Percentiles rank a stretch among this genome's conserved stretches.
Conservation (phyloP, 306 rosid species). For the Prunus armeniaca region DNA sequence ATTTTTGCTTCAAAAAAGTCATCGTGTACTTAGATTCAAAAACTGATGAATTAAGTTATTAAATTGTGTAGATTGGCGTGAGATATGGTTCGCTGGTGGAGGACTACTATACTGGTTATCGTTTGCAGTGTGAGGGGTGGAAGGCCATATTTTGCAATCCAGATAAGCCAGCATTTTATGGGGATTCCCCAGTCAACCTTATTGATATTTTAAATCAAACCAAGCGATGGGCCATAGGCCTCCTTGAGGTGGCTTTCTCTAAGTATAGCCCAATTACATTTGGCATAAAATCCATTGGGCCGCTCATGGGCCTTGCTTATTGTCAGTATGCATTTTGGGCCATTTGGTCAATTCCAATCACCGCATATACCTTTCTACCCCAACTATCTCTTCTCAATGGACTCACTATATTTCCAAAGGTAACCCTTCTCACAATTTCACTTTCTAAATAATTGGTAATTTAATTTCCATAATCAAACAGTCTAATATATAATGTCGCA, state of each 20-base stretch:
- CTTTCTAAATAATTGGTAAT: no score
- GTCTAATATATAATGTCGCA: fast-evolving
- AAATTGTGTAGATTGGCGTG: conserved; percentile 27
- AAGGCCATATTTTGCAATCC: conserved; percentile 36
- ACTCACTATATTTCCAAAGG: conserved; percentile 38
- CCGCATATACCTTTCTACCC: conserved; percentile 36
- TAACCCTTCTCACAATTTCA: background rate
- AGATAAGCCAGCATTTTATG: conserved; percentile 31
- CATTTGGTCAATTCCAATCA: conserved; percentile 29
- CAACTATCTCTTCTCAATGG: conserved; percentile 39
- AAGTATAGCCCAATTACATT: conserved; percentile 28
- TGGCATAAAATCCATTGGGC: conserved; percentile 19
- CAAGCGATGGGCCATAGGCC: conserved; percentile 37
- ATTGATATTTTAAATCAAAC: conserved; percentile 30
- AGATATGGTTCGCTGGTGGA: conserved; percentile 45
- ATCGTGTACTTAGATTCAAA: background rate
- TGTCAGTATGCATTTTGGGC: conserved; percentile 24
- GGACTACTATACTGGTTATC: conserved; percentile 28
- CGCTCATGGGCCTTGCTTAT: conserved; percentile 33
- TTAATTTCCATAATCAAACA: no score
- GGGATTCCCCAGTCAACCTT: conserved; percentile 39
- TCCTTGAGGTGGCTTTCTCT: conserved; percentile 25
- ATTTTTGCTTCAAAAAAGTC: background rate
- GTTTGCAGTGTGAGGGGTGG: conserved; percentile 39
- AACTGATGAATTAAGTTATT: background rate